Percentiles rank a stretch among this genome's conserved stretches.
Conservation (phyloP, 208 protist species). For the Histomonas meleagridis region DNA sequence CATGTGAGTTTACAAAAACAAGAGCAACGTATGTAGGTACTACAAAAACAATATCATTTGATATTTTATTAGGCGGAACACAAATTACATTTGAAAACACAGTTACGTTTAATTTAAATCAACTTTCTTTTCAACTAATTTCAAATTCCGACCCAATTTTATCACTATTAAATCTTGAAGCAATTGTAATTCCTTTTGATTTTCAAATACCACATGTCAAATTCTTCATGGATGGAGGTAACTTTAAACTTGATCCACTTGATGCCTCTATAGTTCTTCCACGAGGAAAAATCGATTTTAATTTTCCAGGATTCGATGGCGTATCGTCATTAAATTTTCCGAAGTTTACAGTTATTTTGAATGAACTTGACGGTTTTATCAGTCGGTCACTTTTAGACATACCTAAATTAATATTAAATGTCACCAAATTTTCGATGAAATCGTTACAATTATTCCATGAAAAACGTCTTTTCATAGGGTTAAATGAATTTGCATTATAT, state of each 20-base stretch:
- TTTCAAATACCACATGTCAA: background rate
- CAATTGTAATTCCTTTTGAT: background rate
- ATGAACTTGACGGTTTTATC: background rate
- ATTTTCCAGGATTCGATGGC: background rate
- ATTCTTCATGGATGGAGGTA: background rate
- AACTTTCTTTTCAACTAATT: background rate
- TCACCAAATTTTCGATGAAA: background rate
- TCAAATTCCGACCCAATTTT: background rate
- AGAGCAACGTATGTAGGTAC: no score
- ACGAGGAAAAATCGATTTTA: background rate
- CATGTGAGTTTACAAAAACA: background rate
- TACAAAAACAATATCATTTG: background rate
- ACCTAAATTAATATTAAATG: background rate
- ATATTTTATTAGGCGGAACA: background rate
- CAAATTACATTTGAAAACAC: background rate
- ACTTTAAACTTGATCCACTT: background rate
- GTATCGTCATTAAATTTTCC: background rate
- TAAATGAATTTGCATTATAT: background rate
- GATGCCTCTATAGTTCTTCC: background rate
- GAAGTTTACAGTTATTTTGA: background rate
- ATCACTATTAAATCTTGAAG: background rate
- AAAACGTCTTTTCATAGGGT: background rate
- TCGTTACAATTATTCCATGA: background rate
- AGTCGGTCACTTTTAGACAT: background rate
- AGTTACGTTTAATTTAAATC: background rate